Percentiles rank a stretch among this genome's conserved stretches.
phyloP scores from a whole-genome alignment of 345 rosid species.

The Salix purpurea region DNA sequence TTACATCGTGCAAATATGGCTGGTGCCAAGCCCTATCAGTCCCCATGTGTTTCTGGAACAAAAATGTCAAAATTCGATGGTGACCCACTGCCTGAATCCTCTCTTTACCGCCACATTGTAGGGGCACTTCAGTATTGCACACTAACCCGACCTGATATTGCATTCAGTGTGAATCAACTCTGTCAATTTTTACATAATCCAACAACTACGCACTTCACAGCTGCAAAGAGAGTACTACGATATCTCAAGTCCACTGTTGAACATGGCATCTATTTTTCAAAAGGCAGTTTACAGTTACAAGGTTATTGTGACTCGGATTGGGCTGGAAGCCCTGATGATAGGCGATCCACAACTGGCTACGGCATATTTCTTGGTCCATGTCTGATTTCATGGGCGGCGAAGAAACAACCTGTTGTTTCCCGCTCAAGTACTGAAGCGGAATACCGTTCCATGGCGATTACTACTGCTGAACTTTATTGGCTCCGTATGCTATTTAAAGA shows the following conservation, averaged over 20 bases:
- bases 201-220: background rate
- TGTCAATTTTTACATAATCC: background rate
- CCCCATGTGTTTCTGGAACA: too few species aligned
- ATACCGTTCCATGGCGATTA: background rate
- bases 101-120: background rate
- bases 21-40: too few species aligned
- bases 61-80: too few species aligned
- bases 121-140: background rate
- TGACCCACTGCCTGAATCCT: too few species aligned
- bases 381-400: background rate
- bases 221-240: background rate
- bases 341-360: background rate
- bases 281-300: background rate
- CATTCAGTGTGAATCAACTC: background rate
- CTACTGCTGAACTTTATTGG: background rate
- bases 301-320: background rate
- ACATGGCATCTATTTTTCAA: background rate
- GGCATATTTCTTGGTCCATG: background rate
- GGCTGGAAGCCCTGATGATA: background rate
- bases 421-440: background rate
- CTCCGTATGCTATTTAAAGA: background rate
- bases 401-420: background rate
- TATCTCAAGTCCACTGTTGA: background rate
- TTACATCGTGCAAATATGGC: too few species aligned
- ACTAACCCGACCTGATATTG: background rate